Percentiles rank a stretch among this genome's conserved stretches.
phyloP scores from a whole-genome alignment of 169 alveolate species.

The Plasmodium malariae region DNA sequence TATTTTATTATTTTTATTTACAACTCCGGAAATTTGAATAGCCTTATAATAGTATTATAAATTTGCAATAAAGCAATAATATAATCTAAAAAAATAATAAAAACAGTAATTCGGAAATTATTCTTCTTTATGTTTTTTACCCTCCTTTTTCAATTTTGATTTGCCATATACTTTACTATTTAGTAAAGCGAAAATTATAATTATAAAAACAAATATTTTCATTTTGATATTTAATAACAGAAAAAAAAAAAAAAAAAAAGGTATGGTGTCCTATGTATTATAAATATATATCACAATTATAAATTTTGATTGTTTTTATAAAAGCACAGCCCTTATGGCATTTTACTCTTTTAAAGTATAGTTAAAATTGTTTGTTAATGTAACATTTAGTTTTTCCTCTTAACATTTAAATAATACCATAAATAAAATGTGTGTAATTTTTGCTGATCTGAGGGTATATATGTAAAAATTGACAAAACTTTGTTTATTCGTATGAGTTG shows the following conservation, averaged over 20 bases:
- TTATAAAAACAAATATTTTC: conserved; percentile 33
- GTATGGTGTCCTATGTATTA: background rate
- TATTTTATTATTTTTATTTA: conserved; percentile 5
- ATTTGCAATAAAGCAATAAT: too few relatives aligned
- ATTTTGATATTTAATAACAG: conserved; percentile 2
- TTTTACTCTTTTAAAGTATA: conserved; percentile 23
- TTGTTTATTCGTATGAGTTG: too few relatives aligned
- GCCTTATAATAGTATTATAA: background rate
- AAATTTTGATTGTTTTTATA: conserved; percentile 10
- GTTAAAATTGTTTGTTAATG: conserved; percentile 19
- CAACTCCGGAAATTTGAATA: background rate
- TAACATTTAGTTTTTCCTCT: conserved; percentile 21
- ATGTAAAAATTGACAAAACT: too few relatives aligned
- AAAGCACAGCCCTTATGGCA: background rate
- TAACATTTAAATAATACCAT: conserved; percentile 16
- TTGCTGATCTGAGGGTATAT: background rate
- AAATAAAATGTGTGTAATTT: conserved; percentile 3
- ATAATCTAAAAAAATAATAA: background rate
- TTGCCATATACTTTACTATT: conserved; percentile 51
- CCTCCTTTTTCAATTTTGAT: conserved; percentile 64
- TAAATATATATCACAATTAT: conserved; percentile 5
- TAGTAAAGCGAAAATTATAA: conserved; percentile 39
- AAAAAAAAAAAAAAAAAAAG: conserved; percentile 2
- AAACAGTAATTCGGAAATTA: background rate
- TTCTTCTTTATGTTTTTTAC: conserved; percentile 7